Conservation (phyloP, 2,329 filamentous ascomycete genomes). For the Davidsoniella virescens region DNA sequence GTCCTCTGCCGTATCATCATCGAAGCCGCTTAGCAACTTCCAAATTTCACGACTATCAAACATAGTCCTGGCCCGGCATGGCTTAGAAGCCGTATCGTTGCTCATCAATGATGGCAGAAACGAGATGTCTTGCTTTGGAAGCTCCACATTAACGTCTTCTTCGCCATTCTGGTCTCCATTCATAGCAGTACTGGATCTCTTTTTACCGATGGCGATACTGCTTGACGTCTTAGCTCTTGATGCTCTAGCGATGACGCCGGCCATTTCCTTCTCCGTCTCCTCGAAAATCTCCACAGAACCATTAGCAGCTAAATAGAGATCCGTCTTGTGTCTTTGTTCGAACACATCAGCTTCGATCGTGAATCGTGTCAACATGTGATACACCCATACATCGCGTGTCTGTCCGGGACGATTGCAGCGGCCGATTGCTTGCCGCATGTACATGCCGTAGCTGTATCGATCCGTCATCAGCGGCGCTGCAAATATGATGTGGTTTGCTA, state of each 20-base stretch:
- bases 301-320: not conserved
- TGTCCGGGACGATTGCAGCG: conserved; percentile 26
- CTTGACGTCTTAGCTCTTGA: not conserved
- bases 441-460: conserved; percentile 20
- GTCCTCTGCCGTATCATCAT: conserved; percentile 7
- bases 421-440: conserved; percentile 25
- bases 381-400: conserved; percentile 22
- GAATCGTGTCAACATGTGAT: conserved; percentile 23
- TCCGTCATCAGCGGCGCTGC: conserved; percentile 20
- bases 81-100: not conserved
- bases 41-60: conserved; percentile 12
- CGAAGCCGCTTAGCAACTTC: conserved; percentile 6
- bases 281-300: not conserved
- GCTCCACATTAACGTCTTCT: not conserved
- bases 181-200: not conserved
- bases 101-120: no score
- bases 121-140: not conserved
- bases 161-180: not conserved
- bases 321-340: conserved; percentile 17
- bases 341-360: conserved; percentile 27
- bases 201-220: not conserved
- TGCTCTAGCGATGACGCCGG: not conserved
- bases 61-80: conserved; percentile 2
- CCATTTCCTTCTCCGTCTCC: not conserved
- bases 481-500: conserved; percentile 28